These are phyloP conservation scores for Talaromyces sp. DNA, from an alignment of 2,329 filamentous ascomycete species.

Conservation along the genomic window DNA sequence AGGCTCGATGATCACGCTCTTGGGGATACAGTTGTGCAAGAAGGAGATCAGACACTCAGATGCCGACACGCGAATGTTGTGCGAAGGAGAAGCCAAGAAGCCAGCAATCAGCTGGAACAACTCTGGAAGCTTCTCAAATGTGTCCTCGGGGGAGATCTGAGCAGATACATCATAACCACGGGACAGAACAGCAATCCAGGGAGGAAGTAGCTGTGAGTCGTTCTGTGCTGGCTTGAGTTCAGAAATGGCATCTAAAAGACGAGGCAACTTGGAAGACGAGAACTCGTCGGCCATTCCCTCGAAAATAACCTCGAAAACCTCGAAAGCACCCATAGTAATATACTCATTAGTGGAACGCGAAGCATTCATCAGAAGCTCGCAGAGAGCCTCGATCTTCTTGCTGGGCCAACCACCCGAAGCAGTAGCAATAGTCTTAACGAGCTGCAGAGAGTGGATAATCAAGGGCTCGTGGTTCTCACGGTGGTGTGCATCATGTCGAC, in stretches of 20 bases:
- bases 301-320: slow-evolving; percentile 97
- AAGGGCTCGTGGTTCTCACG: slow-evolving; percentile 71
- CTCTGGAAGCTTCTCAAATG: slow-evolving; percentile 84
- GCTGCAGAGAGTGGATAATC: slow-evolving; percentile 86
- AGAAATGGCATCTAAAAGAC: slow-evolving; percentile 85
- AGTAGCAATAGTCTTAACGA: slow-evolving; percentile 85
- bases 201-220: slow-evolving; percentile 90
- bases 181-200: slow-evolving; percentile 95
- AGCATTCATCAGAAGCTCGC: slow-evolving; percentile 84
- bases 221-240: slow-evolving; percentile 90
- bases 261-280: slow-evolving; percentile 84
- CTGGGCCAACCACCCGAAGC: slow-evolving; percentile 94
- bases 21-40: slow-evolving; percentile 84
- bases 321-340: slow-evolving; percentile 93
- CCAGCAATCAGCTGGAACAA: slow-evolving; percentile 77
- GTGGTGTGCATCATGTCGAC: slow-evolving; percentile 40
- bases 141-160: slow-evolving; percentile 85
- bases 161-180: slow-evolving; percentile 92
- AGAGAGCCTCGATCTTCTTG: slow-evolving; percentile 90
- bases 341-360: slow-evolving; percentile 91
- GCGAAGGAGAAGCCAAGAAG: slow-evolving; percentile 83
- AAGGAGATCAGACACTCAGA: slow-evolving; percentile 95
- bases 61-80: slow-evolving; percentile 91
- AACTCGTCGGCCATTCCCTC: slow-evolving; percentile 85
- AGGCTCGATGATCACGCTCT: slow-evolving; percentile 79